A percentile compares a stretch with the other conserved stretches of the same genome.
Evolutionary conservation across 495 filamentous ascomycete genomes (phyloP).

Genomic region (Pyronema omphalodes): DNA sequence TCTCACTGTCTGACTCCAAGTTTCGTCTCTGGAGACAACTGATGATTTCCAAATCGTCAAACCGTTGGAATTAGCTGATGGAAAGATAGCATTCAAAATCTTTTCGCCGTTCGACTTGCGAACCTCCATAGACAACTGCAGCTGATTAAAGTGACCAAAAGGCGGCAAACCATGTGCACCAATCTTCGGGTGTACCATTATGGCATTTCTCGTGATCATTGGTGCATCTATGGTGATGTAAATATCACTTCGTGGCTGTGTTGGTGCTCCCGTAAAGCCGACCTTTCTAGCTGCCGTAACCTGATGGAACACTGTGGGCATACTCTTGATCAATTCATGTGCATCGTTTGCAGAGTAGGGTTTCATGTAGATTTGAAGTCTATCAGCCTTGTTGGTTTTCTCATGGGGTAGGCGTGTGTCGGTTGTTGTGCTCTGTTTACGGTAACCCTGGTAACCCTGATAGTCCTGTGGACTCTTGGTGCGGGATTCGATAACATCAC

Average conservation of each 20-base stretch:
- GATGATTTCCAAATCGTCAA: slow-evolving; percentile 76
- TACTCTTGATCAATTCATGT: slow-evolving; percentile 60
- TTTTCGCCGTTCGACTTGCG: slow-evolving; percentile 54
- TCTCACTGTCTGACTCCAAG: slow-evolving; percentile 75
- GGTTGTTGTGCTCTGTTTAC: slow-evolving; percentile 4
- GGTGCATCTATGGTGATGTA: slow-evolving; percentile 72
- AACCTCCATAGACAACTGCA: slow-evolving; percentile 82
- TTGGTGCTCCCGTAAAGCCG: slow-evolving; percentile 87
- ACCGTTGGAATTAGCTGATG: slow-evolving; percentile 56
- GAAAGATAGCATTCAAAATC: slow-evolving; percentile 70
- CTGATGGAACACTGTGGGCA: slow-evolving; percentile 71
- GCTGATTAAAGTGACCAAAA: slow-evolving; percentile 43
- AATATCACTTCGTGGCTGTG: slow-evolving; percentile 75
- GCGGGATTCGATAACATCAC: slow-evolving; percentile 52
- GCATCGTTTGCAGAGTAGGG: slow-evolving; percentile 59
- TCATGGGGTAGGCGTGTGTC: slow-evolving; percentile 28
- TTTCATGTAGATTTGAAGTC: slow-evolving; percentile 56
- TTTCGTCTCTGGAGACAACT: slow-evolving; percentile 53
- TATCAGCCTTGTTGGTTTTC: slow-evolving; percentile 48
- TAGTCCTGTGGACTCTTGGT: slow-evolving; percentile 40
- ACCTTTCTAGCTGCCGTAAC: slow-evolving; percentile 67
- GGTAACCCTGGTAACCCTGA: slow-evolving; percentile 10
- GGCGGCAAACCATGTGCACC: slow-evolving; percentile 52
- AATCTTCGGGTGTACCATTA: slow-evolving; percentile 60
- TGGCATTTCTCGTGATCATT: slow-evolving; percentile 51